phyloP scores from a whole-genome alignment of 2,329 filamentous ascomycete species.

The Paraconiothyrium sp. region DNA sequence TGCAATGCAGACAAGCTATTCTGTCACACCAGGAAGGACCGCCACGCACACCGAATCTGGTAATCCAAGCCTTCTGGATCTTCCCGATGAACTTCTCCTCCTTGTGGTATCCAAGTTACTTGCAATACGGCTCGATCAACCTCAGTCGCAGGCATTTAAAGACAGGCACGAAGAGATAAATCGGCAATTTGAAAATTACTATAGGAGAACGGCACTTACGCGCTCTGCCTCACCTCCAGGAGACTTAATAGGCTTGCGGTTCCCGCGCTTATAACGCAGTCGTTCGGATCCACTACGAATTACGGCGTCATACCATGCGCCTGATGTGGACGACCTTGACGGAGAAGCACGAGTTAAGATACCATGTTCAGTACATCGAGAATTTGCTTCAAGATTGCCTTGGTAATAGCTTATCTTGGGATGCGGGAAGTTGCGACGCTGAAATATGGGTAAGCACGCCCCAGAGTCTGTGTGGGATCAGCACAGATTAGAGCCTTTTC shows the following conservation, averaged over 20 bases:
- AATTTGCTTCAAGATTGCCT: slow-evolving; percentile 34
- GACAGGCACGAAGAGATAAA: slow-evolving; percentile 25
- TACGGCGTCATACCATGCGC: slow-evolving; percentile 20
- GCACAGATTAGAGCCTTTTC: too few species aligned
- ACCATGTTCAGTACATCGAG: slow-evolving; percentile 36
- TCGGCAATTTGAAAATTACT: slow-evolving; percentile 36
- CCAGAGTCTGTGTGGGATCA: too few species aligned
- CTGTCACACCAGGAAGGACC: neutral
- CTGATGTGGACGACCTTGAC: slow-evolving; percentile 31
- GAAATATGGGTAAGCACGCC: slow-evolving; percentile 12
- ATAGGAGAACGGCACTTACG: slow-evolving; percentile 27
- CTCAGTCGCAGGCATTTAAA: slow-evolving; percentile 32
- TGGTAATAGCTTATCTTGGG: slow-evolving; percentile 30
- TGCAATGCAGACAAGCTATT: neutral
- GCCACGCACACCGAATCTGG: neutral
- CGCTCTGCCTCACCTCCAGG: slow-evolving; percentile 31
- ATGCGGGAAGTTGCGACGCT: slow-evolving; percentile 12
- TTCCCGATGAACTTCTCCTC: slow-evolving; percentile 38
- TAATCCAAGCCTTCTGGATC: slow-evolving; percentile 12
- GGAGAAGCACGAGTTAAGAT: slow-evolving; percentile 5
- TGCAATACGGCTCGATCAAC: slow-evolving; percentile 31
- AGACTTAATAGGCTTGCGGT: slow-evolving; percentile 29
- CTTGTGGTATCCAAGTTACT: slow-evolving; percentile 26
- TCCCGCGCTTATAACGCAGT: slow-evolving; percentile 38
- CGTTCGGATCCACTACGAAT: slow-evolving; percentile 25